phyloP scores from a whole-genome alignment of 2,329 filamentous ascomycete species.

The Cordyceps militaris region DNA sequence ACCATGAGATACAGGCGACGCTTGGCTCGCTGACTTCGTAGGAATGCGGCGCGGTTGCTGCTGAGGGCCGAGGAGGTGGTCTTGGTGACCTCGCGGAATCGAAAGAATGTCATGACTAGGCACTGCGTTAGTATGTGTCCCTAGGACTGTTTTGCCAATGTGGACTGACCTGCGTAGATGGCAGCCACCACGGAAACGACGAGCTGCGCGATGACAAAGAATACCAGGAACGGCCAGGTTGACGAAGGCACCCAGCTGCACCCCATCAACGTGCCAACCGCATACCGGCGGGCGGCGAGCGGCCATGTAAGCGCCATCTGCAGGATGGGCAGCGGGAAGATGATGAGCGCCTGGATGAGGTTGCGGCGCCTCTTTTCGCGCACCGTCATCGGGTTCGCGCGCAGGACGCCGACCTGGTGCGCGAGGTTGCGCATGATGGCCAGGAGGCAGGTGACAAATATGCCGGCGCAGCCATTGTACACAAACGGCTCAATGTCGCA shows the following conservation, averaged over 20 bases:
- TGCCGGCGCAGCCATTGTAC: conserved; percentile 38
- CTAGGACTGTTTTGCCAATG: not conserved
- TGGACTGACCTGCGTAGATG: conserved; percentile 41
- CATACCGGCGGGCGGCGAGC: conserved; percentile 40
- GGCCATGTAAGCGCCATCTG: conserved; percentile 44
- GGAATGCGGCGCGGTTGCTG: conserved; percentile 32
- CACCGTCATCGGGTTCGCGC: conserved; percentile 32
- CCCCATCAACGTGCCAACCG: conserved; percentile 42
- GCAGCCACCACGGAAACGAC: conserved; percentile 37
- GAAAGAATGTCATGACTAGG: conserved; percentile 39
- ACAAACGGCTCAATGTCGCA: conserved; percentile 47
- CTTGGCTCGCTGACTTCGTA: conserved; percentile 40
- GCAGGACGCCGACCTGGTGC: conserved; percentile 39
- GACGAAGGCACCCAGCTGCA: conserved; percentile 38
- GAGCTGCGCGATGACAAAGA: conserved; percentile 41
- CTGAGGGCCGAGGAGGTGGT: conserved; percentile 33
- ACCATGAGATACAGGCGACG: conserved; percentile 51
- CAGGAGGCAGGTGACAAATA: conserved; percentile 45
- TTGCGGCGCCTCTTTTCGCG: conserved; percentile 36
- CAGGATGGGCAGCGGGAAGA: conserved; percentile 46
- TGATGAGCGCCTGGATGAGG: conserved; percentile 43
- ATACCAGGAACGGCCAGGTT: conserved; percentile 41
- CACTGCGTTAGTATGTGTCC: not conserved
- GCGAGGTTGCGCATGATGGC: conserved; percentile 49
- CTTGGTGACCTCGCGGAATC: conserved; percentile 40